These are phyloP conservation scores for Lipomyces kockii DNA, from an alignment of 805 yeast genomes.

Conservation along the genomic window DNA sequence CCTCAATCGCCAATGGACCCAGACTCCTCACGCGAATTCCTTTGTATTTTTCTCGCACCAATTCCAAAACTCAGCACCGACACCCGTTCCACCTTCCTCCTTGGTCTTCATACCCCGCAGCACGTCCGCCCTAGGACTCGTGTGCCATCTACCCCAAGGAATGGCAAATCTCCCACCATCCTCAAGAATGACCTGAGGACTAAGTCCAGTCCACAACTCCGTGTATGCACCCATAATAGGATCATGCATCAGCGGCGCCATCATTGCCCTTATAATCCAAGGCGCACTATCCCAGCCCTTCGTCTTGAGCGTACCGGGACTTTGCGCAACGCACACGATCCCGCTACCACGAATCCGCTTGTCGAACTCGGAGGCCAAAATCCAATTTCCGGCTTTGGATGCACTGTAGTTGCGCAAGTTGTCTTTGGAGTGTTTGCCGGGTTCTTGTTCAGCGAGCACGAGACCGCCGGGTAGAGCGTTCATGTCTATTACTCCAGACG, in stretches of 20 bases:
- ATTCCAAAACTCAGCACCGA: not conserved
- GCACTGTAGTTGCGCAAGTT: constrained; percentile 50
- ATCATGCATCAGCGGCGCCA: constrained; percentile 8
- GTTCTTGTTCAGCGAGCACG: constrained; percentile 49
- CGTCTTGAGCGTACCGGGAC: not conserved
- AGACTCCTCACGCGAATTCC: no score
- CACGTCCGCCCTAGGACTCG: constrained; percentile 34
- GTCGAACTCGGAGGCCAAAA: constrained; percentile 24
- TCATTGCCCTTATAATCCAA: not conserved
- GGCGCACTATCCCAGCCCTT: not conserved
- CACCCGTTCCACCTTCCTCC: not conserved
- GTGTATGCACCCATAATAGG: constrained; percentile 52
- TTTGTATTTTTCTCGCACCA: not conserved
- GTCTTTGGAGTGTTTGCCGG: constrained; percentile 42
- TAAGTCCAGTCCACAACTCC: constrained; percentile 51
- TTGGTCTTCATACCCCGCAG: constrained; percentile 21
- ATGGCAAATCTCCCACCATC: constrained; percentile 48
- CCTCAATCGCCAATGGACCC: no score
- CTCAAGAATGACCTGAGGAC: constrained; percentile 47
- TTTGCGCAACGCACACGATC: constrained; percentile 27
- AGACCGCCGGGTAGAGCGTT: not conserved
- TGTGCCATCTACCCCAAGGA: constrained; percentile 51
- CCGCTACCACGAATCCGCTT: constrained; percentile 16
- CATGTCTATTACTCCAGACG: constrained; percentile 39
- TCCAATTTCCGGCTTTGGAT: constrained; percentile 48